Conservation (phyloP, 257 asterid species). For the Penstemon barbatus region DNA sequence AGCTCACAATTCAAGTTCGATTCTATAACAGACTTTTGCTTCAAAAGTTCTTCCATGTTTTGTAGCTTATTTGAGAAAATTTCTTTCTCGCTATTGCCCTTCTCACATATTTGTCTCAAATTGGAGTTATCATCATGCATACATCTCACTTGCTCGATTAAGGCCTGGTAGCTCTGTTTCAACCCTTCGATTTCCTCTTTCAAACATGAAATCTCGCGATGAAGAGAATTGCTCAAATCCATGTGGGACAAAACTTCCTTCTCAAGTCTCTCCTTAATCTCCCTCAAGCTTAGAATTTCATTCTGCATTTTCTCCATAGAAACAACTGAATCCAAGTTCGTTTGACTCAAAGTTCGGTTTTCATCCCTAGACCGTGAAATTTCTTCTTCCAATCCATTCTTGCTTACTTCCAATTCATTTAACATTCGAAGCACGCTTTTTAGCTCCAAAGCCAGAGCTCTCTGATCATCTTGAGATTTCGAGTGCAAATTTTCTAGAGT, state of each 20-base stretch:
- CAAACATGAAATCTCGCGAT: conserved; percentile 57
- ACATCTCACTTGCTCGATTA: conserved; percentile 66
- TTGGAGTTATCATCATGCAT: conserved; percentile 62
- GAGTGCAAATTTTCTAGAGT: conserved; percentile 56
- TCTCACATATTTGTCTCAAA: conserved; percentile 50
- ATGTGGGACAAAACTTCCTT: conserved; percentile 64
- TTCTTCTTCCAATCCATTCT: conserved; percentile 65
- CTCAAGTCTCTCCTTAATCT: conserved; percentile 72
- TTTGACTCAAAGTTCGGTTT: conserved; percentile 51
- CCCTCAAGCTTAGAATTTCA: conserved; percentile 61
- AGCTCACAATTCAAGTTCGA: conserved; percentile 57
- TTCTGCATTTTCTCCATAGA: conserved; percentile 64
- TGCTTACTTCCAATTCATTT: conserved; percentile 57
- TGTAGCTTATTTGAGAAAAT: conserved; percentile 58
- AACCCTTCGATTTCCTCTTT: conserved; percentile 70
- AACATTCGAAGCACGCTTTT: conserved; percentile 56
- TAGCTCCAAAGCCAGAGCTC: conserved; percentile 62
- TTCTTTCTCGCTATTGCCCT: conserved; percentile 44
- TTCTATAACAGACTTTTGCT: conserved; percentile 49
- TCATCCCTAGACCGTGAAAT: conserved; percentile 55
- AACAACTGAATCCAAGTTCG: conserved; percentile 46
- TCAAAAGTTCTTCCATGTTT: conserved; percentile 57
- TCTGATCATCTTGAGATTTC: conserved; percentile 71
- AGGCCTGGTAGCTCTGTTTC: conserved; percentile 50
- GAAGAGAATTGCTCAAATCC: conserved; percentile 50